These are phyloP conservation scores for Elymus sibiricus DNA, from an alignment of 176 grass and related monocot genomes.

Conservation along the genomic window DNA sequence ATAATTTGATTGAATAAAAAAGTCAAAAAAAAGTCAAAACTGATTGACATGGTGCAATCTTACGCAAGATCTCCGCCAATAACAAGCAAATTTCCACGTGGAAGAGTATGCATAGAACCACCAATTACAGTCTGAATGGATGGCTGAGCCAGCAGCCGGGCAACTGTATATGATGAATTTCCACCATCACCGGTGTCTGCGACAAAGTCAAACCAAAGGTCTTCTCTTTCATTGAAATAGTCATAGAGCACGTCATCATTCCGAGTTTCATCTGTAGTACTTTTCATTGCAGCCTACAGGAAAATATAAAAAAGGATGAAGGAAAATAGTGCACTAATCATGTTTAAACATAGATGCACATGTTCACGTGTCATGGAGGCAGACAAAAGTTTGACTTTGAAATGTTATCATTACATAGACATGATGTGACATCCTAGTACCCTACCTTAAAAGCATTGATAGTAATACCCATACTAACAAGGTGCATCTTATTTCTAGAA, in stretches of 20 bases:
- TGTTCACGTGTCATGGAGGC: background rate
- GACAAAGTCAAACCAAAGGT: constrained; percentile 92
- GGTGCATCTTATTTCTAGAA: background rate
- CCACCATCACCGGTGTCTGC: constrained; percentile 93
- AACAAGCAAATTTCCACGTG: constrained; percentile 85
- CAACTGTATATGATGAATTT: constrained; percentile 82
- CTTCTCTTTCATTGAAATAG: constrained; percentile 66
- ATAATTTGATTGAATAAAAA: background rate
- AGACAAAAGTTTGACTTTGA: background rate
- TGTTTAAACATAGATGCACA: background rate
- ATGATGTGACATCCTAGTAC: background rate
- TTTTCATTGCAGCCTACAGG: constrained; percentile 77
- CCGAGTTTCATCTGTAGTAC: constrained; percentile 45
- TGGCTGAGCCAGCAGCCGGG: constrained; percentile 72
- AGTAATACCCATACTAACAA: background rate
- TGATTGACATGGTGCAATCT: constrained; percentile 37
- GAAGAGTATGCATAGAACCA: constrained; percentile 76
- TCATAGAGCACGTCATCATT: constrained; percentile 66
- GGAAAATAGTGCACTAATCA: constrained; percentile 17
- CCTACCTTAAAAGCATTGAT: background rate
- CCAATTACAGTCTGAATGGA: constrained; percentile 57
- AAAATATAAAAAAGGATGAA: constrained; percentile 21
- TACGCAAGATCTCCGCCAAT: constrained; percentile 93
- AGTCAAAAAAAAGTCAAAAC: background rate
- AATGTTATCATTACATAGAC: background rate